Evolutionary conservation across 305 asterid species (phyloP).

Genomic region (Fraxinus greggii): DNA sequence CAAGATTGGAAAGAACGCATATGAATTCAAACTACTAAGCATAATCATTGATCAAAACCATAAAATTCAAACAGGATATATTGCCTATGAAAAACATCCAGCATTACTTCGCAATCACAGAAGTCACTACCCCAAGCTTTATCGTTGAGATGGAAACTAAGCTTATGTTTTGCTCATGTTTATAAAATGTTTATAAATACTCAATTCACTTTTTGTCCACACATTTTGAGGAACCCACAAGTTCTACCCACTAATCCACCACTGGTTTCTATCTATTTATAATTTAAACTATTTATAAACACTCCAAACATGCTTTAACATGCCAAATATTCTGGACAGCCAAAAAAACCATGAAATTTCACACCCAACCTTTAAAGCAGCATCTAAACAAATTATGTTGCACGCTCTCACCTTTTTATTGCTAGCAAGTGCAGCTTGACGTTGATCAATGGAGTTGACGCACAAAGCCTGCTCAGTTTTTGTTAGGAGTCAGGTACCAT

Average conservation of each 20-base stretch:
- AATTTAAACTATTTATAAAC: neutral
- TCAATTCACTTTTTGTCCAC: neutral
- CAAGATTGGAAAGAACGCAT: neutral
- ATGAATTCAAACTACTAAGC: neutral
- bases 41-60: neutral
- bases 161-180: neutral
- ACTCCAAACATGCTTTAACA: neutral
- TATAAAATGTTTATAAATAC: neutral
- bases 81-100: neutral
- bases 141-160: neutral
- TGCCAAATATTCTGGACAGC: conserved; percentile 2
- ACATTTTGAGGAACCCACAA: neutral
- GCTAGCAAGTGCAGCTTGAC: conserved; percentile 90
- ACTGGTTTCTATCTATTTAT: neutral
- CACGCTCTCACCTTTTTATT: conserved; percentile 71
- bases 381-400: conserved; percentile 20
- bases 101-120: neutral
- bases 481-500: conserved; percentile 9
- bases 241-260: neutral
- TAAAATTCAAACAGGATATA: neutral
- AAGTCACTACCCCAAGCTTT: neutral
- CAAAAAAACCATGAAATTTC: neutral
- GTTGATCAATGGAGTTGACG: conserved; percentile 73
- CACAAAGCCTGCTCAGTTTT: conserved; percentile 76
- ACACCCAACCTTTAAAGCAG: conserved; percentile 15